A percentile compares a stretch with the other conserved stretches of the same genome.
These are phyloP conservation scores for Dichotomopilus funicola DNA, from an alignment of 2,329 filamentous ascomycete genomes.

Conservation along the genomic window DNA sequence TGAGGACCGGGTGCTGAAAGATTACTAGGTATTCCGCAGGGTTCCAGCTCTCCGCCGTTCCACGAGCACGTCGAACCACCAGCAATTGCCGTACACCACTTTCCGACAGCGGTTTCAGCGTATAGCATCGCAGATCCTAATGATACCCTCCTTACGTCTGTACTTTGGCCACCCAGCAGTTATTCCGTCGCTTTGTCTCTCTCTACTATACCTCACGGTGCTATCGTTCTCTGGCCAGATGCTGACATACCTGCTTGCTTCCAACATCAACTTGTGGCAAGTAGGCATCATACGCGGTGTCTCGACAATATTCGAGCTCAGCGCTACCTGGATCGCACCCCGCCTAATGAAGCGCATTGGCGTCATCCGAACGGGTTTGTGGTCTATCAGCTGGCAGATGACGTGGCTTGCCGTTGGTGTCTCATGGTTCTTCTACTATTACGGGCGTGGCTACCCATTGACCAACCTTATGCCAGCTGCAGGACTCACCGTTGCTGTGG, in stretches of 20 bases:
- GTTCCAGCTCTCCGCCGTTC: neutral
- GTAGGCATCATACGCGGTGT: slow-evolving; percentile 48
- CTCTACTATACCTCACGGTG: slow-evolving; percentile 57
- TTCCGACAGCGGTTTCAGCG: neutral
- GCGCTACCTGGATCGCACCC: slow-evolving; percentile 55
- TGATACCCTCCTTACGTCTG: slow-evolving; percentile 27
- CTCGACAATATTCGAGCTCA: slow-evolving; percentile 50
- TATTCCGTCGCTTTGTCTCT: slow-evolving; percentile 52
- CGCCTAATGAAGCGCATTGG: slow-evolving; percentile 49
- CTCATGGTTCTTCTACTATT: neutral
- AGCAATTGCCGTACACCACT: neutral
- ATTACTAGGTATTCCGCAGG: slow-evolving; percentile 1
- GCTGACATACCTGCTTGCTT: slow-evolving; percentile 49
- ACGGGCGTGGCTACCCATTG: neutral
- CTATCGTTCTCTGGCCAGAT: slow-evolving; percentile 55
- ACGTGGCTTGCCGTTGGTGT: slow-evolving; percentile 37
- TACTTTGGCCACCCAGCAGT: slow-evolving; percentile 52
- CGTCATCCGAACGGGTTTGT: slow-evolving; percentile 59
- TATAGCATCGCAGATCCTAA: slow-evolving; percentile 14
- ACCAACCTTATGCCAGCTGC: neutral
- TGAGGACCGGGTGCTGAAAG: neutral
- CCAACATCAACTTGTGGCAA: slow-evolving; percentile 38
- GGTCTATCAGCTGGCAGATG: slow-evolving; percentile 66
- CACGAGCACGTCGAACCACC: neutral
- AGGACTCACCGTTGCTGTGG: neutral